Percentiles rank a stretch among this genome's conserved stretches.
These are phyloP conservation scores for Ogataea chonburiensis DNA, from an alignment of 805 yeast species.

Conservation along the genomic window DNA sequence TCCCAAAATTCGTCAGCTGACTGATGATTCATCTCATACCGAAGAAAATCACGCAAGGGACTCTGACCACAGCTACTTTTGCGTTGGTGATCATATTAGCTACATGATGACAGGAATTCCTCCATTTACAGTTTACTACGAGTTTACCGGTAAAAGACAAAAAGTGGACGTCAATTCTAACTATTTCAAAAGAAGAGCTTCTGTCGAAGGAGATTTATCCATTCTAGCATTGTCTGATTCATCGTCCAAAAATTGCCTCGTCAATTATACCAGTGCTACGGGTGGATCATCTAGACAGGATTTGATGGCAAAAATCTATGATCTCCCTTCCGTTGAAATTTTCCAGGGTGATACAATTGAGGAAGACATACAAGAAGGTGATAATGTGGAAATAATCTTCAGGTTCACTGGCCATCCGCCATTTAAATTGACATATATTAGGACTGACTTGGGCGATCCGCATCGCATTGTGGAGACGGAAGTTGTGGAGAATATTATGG, in stretches of 20 bases:
- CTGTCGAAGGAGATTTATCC: constrained; percentile 73
- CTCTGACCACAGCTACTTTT: constrained; percentile 44
- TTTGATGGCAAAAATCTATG: constrained; percentile 38
- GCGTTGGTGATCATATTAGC: constrained; percentile 90
- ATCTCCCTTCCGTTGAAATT: constrained; percentile 74
- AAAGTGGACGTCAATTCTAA: constrained; percentile 46
- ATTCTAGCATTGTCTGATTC: constrained; percentile 73
- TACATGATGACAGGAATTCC: constrained; percentile 75
- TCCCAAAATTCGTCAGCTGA: constrained; percentile 57
- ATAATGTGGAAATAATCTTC: constrained; percentile 83
- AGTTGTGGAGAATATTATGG: constrained; percentile 68
- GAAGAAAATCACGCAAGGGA: constrained; percentile 19
- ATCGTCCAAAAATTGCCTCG: constrained; percentile 66
- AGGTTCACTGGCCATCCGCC: constrained; percentile 89
- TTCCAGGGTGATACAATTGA: constrained; percentile 72
- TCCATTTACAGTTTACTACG: constrained; percentile 75
- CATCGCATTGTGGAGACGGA: constrained; percentile 48
- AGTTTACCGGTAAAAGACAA: constrained; percentile 61
- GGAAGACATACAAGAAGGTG: constrained; percentile 92
- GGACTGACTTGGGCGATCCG: constrained; percentile 45
- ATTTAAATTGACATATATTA: constrained; percentile 77
- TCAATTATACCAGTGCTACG: constrained; percentile 46
- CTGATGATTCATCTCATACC: constrained; percentile 34
- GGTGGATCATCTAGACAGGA: constrained; percentile 30
- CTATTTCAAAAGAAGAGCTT: constrained; percentile 64